Evolutionary conservation across 768 basidiomycete species (phyloP).

Genomic region (Arthromyces matolae): DNA sequence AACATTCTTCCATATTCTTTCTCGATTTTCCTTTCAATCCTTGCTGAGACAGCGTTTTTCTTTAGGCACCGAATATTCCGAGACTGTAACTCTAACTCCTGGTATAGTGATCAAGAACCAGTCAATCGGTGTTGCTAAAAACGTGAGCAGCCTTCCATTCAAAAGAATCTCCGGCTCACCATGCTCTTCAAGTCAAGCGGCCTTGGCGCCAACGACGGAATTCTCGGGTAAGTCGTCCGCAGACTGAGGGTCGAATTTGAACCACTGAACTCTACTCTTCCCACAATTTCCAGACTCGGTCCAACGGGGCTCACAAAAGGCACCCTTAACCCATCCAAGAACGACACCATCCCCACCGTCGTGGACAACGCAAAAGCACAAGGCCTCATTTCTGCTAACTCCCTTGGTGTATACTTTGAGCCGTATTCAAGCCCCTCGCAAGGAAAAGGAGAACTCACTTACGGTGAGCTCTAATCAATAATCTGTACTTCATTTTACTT

Average conservation of each 20-base stretch:
- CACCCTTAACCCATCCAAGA: not conserved
- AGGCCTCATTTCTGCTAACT: not conserved
- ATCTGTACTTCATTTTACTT: no score
- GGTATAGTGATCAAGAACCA: no score
- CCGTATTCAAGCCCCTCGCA: not conserved
- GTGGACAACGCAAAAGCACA: not conserved
- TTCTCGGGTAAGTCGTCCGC: not conserved
- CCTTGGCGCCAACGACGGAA: no score
- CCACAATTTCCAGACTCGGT: not conserved
- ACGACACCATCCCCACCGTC: not conserved
- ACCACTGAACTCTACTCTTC: not conserved
- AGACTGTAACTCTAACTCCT: no score
- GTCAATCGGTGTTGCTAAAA: no score
- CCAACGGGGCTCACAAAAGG: not conserved
- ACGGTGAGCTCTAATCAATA: not conserved
- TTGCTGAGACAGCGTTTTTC: no score
- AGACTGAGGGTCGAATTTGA: not conserved
- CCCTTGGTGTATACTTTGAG: not conserved
- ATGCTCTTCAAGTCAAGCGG: no score
- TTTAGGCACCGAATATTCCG: no score
- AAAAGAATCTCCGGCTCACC: no score
- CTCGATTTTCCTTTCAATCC: no score
- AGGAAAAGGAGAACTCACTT: not conserved
- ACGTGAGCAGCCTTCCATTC: no score
- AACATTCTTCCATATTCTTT: slow-evolving; percentile 20